Percentiles rank a stretch among this genome's conserved stretches.
Evolutionary conservation across 1,284 basidiomycete species (phyloP).

Genomic region (Tylopilus sp.): DNA sequence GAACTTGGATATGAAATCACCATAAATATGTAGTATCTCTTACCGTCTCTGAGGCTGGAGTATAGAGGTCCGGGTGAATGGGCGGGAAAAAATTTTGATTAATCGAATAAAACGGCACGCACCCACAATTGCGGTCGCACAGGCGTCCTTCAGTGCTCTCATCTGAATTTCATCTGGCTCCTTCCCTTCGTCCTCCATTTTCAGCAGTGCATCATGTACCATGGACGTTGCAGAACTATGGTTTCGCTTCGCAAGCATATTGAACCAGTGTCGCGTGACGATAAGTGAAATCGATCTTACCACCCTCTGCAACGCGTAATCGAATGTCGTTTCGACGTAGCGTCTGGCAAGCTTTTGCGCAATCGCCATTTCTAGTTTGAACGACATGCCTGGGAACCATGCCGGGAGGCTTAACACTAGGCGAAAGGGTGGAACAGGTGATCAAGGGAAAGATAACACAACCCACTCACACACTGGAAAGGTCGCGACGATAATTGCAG

Average conservation of each 20-base stretch:
- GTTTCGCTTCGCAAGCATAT: too few species aligned
- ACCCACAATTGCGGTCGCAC: too few species aligned
- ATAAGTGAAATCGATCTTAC: too few species aligned
- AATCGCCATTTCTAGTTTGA: conserved; percentile 23
- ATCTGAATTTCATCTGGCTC: too few species aligned
- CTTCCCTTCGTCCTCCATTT: too few species aligned
- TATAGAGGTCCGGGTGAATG: background rate
- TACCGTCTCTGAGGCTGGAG: conserved; percentile 25
- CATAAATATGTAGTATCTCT: background rate
- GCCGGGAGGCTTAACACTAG: conserved; percentile 26
- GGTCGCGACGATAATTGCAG: too few species aligned
- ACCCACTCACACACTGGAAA: conserved; percentile 25
- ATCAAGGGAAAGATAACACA: background rate
- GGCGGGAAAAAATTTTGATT: background rate
- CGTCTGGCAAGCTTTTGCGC: conserved; percentile 4
- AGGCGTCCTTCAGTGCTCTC: too few species aligned
- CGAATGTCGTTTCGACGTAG: conserved; percentile 27
- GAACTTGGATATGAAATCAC: background rate
- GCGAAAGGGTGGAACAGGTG: background rate
- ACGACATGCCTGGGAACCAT: too few species aligned
- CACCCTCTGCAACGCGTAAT: conserved; percentile 26
- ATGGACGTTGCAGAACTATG: too few species aligned
- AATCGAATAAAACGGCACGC: background rate
- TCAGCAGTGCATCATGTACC: too few species aligned
- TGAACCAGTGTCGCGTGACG: too few species aligned